Evolutionary conservation across 495 filamentous ascomycete species (phyloP).

Genomic region (Astrothelium subdiscretum): DNA sequence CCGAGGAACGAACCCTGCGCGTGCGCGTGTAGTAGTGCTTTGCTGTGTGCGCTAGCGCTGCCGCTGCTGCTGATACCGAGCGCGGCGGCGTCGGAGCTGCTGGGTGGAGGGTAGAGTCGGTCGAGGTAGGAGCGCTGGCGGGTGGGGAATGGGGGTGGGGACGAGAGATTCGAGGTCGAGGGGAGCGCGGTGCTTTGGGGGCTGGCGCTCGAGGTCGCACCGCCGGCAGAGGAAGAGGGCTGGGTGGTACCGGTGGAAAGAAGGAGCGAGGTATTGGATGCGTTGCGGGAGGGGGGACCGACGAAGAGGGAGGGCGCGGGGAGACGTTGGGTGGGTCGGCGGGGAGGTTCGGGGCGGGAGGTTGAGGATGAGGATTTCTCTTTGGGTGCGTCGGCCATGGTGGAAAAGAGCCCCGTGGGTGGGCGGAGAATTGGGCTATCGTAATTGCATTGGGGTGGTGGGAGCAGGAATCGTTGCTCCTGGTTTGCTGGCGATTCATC

Average conservation of each 20-base stretch:
- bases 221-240: slow-evolving; percentile 29
- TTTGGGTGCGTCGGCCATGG: not conserved
- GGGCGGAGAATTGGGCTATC: not conserved
- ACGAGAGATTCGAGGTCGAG: not conserved
- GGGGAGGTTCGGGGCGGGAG: not conserved
- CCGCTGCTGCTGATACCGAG: not conserved
- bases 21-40: not conserved
- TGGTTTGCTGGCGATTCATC: not conserved
- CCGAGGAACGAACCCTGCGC: not conserved
- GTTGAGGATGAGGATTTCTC: not conserved
- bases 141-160: slow-evolving; percentile 18
- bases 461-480: not conserved
- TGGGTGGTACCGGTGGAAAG: slow-evolving; percentile 28
- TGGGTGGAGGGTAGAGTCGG: not conserved
- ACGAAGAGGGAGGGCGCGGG: slow-evolving; percentile 71
- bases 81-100: not conserved
- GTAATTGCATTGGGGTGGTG: not conserved
- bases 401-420: not conserved
- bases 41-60: not conserved
- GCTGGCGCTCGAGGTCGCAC: slow-evolving; percentile 30
- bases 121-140: slow-evolving; percentile 16
- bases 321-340: slow-evolving; percentile 40
- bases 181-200: slow-evolving; percentile 6
- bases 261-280: slow-evolving; percentile 62
- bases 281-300: slow-evolving; percentile 64